phyloP scores from a whole-genome alignment of 805 yeast genomes.

The Yarrowia osloensis region DNA sequence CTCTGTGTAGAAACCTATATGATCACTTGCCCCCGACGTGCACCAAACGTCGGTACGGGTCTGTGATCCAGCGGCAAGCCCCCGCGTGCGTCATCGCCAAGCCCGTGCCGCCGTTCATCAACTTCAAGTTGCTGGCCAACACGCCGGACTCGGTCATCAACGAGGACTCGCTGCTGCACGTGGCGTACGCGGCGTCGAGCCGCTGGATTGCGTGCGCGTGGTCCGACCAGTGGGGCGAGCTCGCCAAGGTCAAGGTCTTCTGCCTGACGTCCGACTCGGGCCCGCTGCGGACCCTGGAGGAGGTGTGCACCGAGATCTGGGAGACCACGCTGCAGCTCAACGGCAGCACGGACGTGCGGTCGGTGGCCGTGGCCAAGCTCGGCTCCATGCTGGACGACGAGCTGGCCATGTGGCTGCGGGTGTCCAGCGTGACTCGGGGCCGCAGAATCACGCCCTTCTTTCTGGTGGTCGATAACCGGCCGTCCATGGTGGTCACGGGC shows the following conservation, averaged over 20 bases:
- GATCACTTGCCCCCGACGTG: conserved; percentile 1
- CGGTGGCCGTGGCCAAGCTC: conserved; percentile 42
- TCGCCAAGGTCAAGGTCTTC: conserved; percentile 60
- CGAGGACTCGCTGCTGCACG: conserved; percentile 79
- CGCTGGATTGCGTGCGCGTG: conserved; percentile 89
- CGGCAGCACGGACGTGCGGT: conserved; percentile 39
- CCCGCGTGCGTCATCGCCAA: conserved; percentile 44
- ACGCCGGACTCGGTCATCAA: conserved; percentile 45
- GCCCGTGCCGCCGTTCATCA: conserved; percentile 40
- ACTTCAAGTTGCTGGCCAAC: conserved; percentile 38
- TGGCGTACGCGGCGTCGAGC: conserved; percentile 79
- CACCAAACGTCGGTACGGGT: not conserved
- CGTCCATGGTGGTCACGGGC: conserved; percentile 1
- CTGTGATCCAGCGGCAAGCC: conserved; percentile 23
- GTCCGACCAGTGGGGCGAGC: conserved; percentile 79
- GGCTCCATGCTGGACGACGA: conserved; percentile 44
- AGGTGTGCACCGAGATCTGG: conserved; percentile 43
- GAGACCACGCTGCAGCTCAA: conserved; percentile 38
- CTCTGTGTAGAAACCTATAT: not conserved
- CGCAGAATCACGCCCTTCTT: conserved; percentile 16
- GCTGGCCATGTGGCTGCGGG: conserved; percentile 39
- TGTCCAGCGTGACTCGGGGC: conserved; percentile 23
- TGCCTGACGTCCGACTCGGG: conserved; percentile 33
- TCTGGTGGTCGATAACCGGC: conserved; percentile 4
- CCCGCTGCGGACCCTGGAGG: conserved; percentile 35